Evolutionary conservation across 371 early-diverging fungal genomes (phyloP).

Genomic region (Haplosporangium sp.): DNA sequence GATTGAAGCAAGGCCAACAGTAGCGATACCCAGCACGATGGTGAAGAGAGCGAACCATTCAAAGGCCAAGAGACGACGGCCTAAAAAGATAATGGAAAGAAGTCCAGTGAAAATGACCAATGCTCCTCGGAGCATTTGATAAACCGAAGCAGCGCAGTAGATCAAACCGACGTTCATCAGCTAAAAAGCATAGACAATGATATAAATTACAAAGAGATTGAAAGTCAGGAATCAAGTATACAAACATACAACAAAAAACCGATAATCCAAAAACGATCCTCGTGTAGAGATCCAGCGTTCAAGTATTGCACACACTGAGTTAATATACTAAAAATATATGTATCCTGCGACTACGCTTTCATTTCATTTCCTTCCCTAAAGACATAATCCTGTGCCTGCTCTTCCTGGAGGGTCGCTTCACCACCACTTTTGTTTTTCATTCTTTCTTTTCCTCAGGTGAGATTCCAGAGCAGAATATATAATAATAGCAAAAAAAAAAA

Average conservation of each 20-base stretch:
- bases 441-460: background rate
- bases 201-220: no score
- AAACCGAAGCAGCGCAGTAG: constrained; percentile 91
- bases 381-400: background rate
- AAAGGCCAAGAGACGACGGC: constrained; percentile 77
- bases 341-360: no score
- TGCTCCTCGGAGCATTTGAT: constrained; percentile 97
- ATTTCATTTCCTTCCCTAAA: background rate
- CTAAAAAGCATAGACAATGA: constrained; percentile 28
- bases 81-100: constrained; percentile 87
- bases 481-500: background rate
- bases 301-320: no score
- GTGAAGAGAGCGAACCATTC: constrained; percentile 86
- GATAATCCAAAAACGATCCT: no score
- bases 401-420: background rate
- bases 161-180: constrained; percentile 96
- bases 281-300: no score
- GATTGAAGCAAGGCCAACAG: constrained; percentile 87
- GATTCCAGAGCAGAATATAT: background rate
- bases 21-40: constrained; percentile 85
- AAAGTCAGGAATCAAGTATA: no score
- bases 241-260: no score
- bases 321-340: no score
- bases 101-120: constrained; percentile 94
- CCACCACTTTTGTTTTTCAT: no score